Base-by-base conservation (phyloP, 139 green algal species). In the Pleodorina starrii region DNA sequence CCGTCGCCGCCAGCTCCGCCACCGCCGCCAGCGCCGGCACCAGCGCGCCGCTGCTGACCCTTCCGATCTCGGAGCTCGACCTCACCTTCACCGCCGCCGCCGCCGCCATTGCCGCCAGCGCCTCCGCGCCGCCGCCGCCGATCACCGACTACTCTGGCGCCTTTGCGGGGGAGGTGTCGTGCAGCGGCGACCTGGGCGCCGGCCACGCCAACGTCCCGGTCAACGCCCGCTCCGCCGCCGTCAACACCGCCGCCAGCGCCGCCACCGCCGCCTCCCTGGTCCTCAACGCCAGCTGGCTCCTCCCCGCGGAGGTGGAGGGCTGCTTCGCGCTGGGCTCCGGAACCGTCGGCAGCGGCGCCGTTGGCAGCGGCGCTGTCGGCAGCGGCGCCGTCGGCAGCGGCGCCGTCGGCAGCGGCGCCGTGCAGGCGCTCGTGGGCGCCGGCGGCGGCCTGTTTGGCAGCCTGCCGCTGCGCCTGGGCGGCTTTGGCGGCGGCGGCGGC, bases 341-440 rank as follows among this genome's bases (percentile, higher is more conserved):
- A n/a, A 76, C 4, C 68, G 63, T 73, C 11, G 63, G 63, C 32
- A 73, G 63, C 63, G 63, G 63, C 27, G 29, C 63, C 68, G 36
- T 75, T 27, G 32, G 32, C 66, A 75, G 66, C 35, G 66, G 66
- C 66, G 32, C n/a, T 27, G 50, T 60, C 50, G 32, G 32, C 66
- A 75, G 66, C 35, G 66, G 66, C 66, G 25, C n/a, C 66, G 59
- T 73, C 63, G 63, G 63, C 16, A 73, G 63, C 63, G 63, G 63
- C 2, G 35, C 63, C 32, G 36, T 48, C 68, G 36, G 36, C 68
- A 76, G 68, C 68, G 68, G 68, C 35, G 35, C 11, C 68, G 32
- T 46, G 6, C 68, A 48, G 68, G 25, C 19, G 1, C 17, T 46
- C 38, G 25, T 29, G 19, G 68, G 35, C 57, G 23, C 14, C 57